phyloP scores from a whole-genome alignment of 2,329 filamentous ascomycete genomes.

The Pseudogymnoascus sp. region DNA sequence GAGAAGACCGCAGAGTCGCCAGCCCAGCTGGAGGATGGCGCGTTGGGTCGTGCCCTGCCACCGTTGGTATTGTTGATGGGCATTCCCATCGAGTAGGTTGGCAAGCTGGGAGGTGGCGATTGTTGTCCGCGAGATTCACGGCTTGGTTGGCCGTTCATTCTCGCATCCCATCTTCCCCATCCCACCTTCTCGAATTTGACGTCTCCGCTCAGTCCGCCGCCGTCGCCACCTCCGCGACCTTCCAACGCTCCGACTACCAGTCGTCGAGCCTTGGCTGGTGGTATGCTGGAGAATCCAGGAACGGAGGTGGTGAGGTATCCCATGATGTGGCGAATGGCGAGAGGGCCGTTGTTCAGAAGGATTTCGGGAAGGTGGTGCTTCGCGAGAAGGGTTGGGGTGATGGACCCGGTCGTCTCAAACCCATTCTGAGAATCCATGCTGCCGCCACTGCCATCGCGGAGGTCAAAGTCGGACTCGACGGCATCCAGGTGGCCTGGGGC shows the following conservation, averaged over 20 bases:
- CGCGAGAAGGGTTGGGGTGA: slow-evolving; percentile 77
- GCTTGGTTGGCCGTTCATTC: slow-evolving; percentile 55
- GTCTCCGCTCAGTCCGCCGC: slow-evolving; percentile 56
- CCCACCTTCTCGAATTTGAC: slow-evolving; percentile 91
- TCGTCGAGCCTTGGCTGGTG: slow-evolving; percentile 80
- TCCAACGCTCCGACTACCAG: slow-evolving; percentile 89
- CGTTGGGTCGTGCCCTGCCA: slow-evolving; percentile 40
- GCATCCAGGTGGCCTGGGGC: slow-evolving; percentile 38
- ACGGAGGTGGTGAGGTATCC: slow-evolving; percentile 88
- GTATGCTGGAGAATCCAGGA: slow-evolving; percentile 82
- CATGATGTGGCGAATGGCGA: slow-evolving; percentile 93
- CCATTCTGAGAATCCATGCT: slow-evolving; percentile 28
- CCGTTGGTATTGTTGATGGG: slow-evolving; percentile 43
- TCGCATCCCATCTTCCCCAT: slow-evolving; percentile 93
- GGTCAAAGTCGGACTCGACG: slow-evolving; percentile 80
- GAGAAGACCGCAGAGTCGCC: slow-evolving; percentile 69
- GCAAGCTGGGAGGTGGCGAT: slow-evolving; percentile 34
- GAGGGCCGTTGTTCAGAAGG: slow-evolving; percentile 76
- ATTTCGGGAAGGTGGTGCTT: slow-evolving; percentile 87
- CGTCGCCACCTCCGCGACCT: slow-evolving; percentile 53
- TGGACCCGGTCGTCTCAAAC: slow-evolving; percentile 67
- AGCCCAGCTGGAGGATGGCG: slow-evolving; percentile 51
- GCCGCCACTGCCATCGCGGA: slow-evolving; percentile 57
- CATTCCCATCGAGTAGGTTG: slow-evolving; percentile 41
- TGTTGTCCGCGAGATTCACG: slow-evolving; percentile 31